These are phyloP conservation scores for Calamus simplicifolius DNA, from an alignment of 176 grass and related monocot genomes.

Conservation along the genomic window DNA sequence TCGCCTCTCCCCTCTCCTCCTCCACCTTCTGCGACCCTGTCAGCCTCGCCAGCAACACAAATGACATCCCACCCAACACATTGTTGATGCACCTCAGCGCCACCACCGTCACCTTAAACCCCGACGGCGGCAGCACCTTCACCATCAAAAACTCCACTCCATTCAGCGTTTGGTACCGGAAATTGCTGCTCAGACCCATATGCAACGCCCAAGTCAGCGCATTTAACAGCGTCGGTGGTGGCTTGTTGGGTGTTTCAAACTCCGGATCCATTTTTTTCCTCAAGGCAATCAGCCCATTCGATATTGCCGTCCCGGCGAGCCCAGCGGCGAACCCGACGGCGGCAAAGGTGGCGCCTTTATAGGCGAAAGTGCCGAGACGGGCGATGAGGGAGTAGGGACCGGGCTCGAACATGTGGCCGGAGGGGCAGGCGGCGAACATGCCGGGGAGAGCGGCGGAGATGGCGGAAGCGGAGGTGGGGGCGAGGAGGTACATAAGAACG, in stretches of 20 bases:
- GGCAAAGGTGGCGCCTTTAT: conserved; percentile 2
- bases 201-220: conserved; percentile 1
- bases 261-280: background rate
- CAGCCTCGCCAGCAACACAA: background rate
- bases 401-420: conserved; percentile 4
- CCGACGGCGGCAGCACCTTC: background rate
- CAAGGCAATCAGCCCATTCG: background rate
- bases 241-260: background rate
- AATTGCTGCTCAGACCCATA: conserved; percentile 6
- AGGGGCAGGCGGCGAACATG: background rate
- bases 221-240: conserved; percentile 2
- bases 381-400: conserved; percentile 1
- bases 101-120: conserved; percentile 1
- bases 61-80: conserved; percentile 1
- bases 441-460: background rate
- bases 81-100: conserved; percentile 2
- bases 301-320: background rate
- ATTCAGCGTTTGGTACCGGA: conserved; percentile 7
- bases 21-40: conserved; percentile 4
- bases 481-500: conserved; percentile 10
- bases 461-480: conserved; percentile 1
- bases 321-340: background rate
- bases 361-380: background rate
- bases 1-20: background rate
- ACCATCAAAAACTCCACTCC: background rate